These are phyloP conservation scores for Pythium aphanidermatum DNA, from an alignment of 352 stramenopile species.

Conservation along the genomic window DNA sequence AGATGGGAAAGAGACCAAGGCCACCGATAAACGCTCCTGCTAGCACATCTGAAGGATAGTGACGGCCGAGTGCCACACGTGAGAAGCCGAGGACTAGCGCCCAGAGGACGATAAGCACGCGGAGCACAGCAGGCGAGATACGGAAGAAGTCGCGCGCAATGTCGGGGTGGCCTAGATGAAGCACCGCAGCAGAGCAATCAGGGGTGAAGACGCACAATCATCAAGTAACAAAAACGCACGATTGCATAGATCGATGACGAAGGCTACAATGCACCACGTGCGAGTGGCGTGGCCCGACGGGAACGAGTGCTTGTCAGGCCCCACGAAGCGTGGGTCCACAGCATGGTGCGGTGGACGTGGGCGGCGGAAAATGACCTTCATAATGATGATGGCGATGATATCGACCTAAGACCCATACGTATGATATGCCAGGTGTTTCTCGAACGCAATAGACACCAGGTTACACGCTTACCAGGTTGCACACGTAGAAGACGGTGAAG, in stretches of 20 bases:
- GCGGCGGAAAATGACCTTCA: constrained; percentile 73
- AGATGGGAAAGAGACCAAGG: constrained; percentile 31
- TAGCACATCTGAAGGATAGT: constrained; percentile 79
- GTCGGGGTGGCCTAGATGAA: constrained; percentile 25
- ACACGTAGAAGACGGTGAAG: constrained; percentile 37
- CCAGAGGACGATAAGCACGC: constrained; percentile 48
- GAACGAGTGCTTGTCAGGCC: constrained; percentile 83
- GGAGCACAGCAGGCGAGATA: constrained; percentile 29
- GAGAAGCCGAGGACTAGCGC: constrained; percentile 69
- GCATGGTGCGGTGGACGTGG: constrained; percentile 67
- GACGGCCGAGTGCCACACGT: constrained; percentile 69
- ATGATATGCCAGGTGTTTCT: no score
- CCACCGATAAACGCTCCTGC: constrained; percentile 55
- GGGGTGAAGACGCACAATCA: constrained; percentile 60
- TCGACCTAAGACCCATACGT: constrained; percentile 50
- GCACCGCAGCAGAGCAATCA: constrained; percentile 37
- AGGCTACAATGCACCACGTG: constrained; percentile 59
- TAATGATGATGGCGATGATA: constrained; percentile 69
- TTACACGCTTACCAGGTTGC: constrained; percentile 30
- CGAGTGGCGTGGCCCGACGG: constrained; percentile 78
- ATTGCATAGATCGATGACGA: constrained; percentile 48
- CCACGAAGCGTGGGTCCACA: constrained; percentile 67
- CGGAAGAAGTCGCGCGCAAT: constrained; percentile 49
- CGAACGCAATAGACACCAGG: no score
- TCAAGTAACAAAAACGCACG: constrained; percentile 42